These are phyloP conservation scores for Eucalyptus paniculata DNA, from an alignment of 345 rosid species.

Conservation along the genomic window DNA sequence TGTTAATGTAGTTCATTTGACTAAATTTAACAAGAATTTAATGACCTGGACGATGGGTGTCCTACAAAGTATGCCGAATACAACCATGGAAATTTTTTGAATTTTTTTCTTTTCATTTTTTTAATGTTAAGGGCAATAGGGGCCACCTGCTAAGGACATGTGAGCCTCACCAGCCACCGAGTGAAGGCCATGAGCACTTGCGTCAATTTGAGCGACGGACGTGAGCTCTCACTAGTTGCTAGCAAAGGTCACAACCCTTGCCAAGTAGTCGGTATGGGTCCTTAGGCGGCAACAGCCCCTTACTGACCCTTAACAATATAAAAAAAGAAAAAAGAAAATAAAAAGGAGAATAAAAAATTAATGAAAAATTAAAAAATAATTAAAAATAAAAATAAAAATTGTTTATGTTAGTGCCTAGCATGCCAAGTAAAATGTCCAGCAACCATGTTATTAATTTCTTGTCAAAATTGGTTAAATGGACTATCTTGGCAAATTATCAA, in stretches of 20 bases:
- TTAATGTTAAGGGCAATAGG: not conserved
- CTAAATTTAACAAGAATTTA: too few species aligned
- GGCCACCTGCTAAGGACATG: rapidly evolving
- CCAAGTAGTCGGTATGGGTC: not conserved
- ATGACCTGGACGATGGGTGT: rapidly evolving
- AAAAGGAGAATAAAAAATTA: too few species aligned
- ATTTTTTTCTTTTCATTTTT: too few species aligned
- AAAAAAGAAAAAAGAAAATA: rapidly evolving
- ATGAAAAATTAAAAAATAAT: too few species aligned
- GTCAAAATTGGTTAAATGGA: not conserved
- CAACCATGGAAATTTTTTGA: not conserved
- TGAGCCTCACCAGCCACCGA: not conserved
- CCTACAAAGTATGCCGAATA: rapidly evolving
- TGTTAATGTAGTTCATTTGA: rapidly evolving
- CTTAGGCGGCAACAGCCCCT: too few species aligned
- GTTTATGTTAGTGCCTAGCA: rapidly evolving
- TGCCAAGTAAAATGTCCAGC: too few species aligned
- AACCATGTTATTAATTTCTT: too few species aligned
- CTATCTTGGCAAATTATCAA: too few species aligned
- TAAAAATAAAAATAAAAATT: too few species aligned
- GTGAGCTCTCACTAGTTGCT: not conserved
- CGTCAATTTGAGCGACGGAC: rapidly evolving
- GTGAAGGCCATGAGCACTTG: not conserved
- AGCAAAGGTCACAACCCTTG: not conserved
- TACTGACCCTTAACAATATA: not conserved